These are phyloP conservation scores for Pontederia crassipes DNA, from an alignment of 176 grass and related monocot genomes.

Conservation along the genomic window DNA sequence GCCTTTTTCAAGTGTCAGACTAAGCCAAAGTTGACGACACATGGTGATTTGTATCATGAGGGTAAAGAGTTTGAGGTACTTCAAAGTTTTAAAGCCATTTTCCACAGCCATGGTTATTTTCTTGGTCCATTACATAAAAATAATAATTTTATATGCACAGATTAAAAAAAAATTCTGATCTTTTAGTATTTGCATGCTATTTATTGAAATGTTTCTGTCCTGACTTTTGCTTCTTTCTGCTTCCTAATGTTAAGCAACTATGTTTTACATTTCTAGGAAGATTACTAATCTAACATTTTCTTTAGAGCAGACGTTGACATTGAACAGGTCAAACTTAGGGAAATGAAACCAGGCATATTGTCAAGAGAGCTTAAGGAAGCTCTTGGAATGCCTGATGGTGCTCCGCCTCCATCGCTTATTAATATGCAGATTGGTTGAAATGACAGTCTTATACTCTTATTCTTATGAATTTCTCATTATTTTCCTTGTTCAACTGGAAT, in stretches of 20 bases:
- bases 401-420: conserved; percentile 93
- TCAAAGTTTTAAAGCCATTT: too few relatives aligned
- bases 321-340: conserved; percentile 77
- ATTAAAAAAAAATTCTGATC: too few relatives aligned
- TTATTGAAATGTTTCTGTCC: too few relatives aligned
- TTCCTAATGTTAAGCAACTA: too few relatives aligned
- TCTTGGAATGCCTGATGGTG: too few relatives aligned
- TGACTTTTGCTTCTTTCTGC: too few relatives aligned
- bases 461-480: background rate
- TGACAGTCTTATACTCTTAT: background rate
- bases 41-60: conserved; percentile 84
- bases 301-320: background rate
- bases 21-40: conserved; percentile 72
- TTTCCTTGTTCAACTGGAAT: background rate
- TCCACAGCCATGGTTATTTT: too few relatives aligned
- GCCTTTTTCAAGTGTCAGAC: conserved; percentile 99
- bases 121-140: too few relatives aligned
- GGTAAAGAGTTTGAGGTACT: conserved; percentile 98
- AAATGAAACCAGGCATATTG: conserved; percentile 76
- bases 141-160: too few relatives aligned
- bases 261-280: too few relatives aligned
- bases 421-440: conserved; percentile 74
- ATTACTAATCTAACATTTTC: background rate
- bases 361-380: too few relatives aligned
- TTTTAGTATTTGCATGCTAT: too few relatives aligned